Evolutionary conservation across 805 yeast species (phyloP), one percentile per base, ranked within the genome.

Genomic region (Suhomyces faveliae): DNA sequence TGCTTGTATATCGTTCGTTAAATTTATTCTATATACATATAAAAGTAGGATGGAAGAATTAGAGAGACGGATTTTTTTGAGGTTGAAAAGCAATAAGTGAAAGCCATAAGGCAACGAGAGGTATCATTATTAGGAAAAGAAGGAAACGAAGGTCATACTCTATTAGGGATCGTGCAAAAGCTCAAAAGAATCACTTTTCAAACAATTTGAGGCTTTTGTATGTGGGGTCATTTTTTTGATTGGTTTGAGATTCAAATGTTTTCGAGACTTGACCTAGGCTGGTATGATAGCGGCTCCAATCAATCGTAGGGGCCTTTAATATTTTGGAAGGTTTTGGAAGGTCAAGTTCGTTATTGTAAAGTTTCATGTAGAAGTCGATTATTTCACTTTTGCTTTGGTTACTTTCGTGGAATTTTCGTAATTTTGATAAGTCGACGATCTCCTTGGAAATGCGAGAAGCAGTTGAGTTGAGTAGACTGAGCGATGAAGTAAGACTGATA

Each of bases 271-370:
- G 49, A 13, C 51, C 48, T 44, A 68, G 57, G 35, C 60, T 59
- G 45, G 57, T 57, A 56, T 70, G 71, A 52, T 71, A 71, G 45
- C 62, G 65, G n/a, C 62, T 47, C 74, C 75, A 70, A 45, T 70
- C 64, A 5, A 73, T 57, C 13, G 52, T 41, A 3, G 77, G 77
- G 22, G 69, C 63, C 39, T 60, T 62, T 20, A 68, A 51, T 19
- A 69, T 60, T 47, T 58, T 59, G 41, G 59, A 59, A 45, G 66
- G 75, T 35, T 58, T 57, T 4, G 77, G 76, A 53, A 72, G 63
- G 37, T 58, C 50, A 30, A 67, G 45, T 40, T 68, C 62, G 49
- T 67, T 64, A 45, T 60, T 62, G 38, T 70, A 55, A 49, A 72
- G 61, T 45, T 64, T 66, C 48, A 68, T 50, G 45, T 66, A 65